Base-by-base conservation (phyloP, 805 yeast genomes). In the Teunomyces kruisii region DNA sequence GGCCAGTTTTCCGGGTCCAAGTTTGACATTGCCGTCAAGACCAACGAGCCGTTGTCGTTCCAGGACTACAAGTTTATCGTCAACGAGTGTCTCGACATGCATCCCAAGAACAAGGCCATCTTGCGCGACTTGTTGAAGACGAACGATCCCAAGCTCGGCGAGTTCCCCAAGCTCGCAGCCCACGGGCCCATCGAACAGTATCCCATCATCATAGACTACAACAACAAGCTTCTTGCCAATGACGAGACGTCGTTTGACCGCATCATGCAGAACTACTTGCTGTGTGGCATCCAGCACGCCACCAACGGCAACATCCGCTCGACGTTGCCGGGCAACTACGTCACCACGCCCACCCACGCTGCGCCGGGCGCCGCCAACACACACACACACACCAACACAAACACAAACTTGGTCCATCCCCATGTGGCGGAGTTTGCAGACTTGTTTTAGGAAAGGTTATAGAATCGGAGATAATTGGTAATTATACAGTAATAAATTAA, bases 141-240 rank as follows among this genome's bases (percentile, higher is more conserved):
- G 36, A 47, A 54, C n/a, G 50, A 52, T 22, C 47, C 53, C 48
- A 51, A 50, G 43, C 52, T 52, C 50, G 53, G 56, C 4, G 54
- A 54, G 48, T 48, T 52, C 43, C 46, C 47, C 29, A 50, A 56
- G 33, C 47, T 48, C 40, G 30, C n/a, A n/a, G n/a, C 22, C 22
- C 3, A 44, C 15, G 26, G 26, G 9, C 33, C 24, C 28, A 15
- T 47, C 10, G 43, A 54, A 8, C 39, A 43, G 35, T 43, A 50
- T 31, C 63, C 65, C 7, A 53, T 61, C 39, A 58, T 81, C 13
- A 84, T 83, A 12, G 86, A 83, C 60, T 83, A 87, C 86, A 80
- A 77, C 50, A 72, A 79, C 52, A 73, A 75, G 40, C 56, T 70
- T 57, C 65, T 81, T 17, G 86, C 87, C 2, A 72, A 76, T 32